Percentiles rank a stretch among this genome's conserved stretches.
These are phyloP conservation scores for Dinochytrium kinnereticum DNA, from an alignment of 371 early-diverging fungal genomes.

Conservation along the genomic window DNA sequence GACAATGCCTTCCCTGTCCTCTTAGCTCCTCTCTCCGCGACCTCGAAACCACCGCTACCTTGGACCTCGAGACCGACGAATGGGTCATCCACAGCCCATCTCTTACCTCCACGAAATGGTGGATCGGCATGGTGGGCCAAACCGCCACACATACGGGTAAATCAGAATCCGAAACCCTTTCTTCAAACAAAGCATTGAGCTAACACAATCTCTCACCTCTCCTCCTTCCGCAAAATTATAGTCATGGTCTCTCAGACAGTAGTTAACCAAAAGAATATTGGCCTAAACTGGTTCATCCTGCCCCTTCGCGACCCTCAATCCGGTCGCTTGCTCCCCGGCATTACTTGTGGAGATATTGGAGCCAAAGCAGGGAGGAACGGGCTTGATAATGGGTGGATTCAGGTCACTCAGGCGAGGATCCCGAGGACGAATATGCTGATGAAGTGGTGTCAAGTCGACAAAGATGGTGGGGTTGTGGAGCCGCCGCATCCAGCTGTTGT, in stretches of 20 bases:
- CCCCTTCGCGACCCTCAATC: constrained; percentile 77
- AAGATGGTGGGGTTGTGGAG: constrained; percentile 54
- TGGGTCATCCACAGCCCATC: constrained; percentile 84
- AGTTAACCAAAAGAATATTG: constrained; percentile 72
- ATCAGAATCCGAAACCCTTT: too few species aligned
- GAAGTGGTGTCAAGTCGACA: constrained; percentile 74
- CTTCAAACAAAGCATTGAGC: too few species aligned
- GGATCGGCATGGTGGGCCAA: constrained; percentile 78
- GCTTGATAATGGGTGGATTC: constrained; percentile 86
- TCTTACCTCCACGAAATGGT: constrained; percentile 88
- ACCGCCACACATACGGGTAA: constrained; percentile 64
- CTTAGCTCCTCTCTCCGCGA: constrained; percentile 72
- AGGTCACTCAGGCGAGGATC: constrained; percentile 78
- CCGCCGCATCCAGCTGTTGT: constrained; percentile 31
- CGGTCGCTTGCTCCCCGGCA: constrained; percentile 74
- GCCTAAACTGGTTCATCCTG: constrained; percentile 82
- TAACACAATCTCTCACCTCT: too few species aligned
- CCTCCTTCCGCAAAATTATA: constrained; percentile 26
- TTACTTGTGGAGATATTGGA: constrained; percentile 86
- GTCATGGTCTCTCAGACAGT: constrained; percentile 83
- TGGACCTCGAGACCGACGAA: constrained; percentile 73
- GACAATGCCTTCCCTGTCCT: neutral
- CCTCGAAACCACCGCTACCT: constrained; percentile 87
- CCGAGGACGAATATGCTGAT: constrained; percentile 81
- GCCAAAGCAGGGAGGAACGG: constrained; percentile 77